Base-by-base conservation (phyloP, 345 rosid species). In the Anacardium occidentale region DNA sequence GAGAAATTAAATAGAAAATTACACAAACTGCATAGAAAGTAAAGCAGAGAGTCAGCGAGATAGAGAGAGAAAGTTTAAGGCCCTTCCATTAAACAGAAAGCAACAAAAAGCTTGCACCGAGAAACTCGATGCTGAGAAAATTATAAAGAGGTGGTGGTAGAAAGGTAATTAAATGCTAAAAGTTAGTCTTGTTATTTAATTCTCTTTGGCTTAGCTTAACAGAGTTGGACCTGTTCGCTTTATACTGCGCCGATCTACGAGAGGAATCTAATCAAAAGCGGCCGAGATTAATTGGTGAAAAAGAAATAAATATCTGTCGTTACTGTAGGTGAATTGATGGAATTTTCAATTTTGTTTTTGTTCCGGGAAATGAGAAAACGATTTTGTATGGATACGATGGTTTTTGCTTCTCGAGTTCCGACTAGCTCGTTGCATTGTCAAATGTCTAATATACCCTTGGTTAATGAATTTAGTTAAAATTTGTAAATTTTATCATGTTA, bases 61-160 rank as follows among this genome's bases (percentile, higher is more conserved):
- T 13, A 34, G 68, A 54, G 67, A 13, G 74, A 25, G 64, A 12
- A 55, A 60, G 75, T 32, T 81, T 75, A 88, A 78, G 91, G 85
- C 29, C 85, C 88, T 76, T 86, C 90, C 91, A 87, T 85, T 79
- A 81, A 84, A 70, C 86, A 77, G 81, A 80, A 86, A 81, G 79
- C 90, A 86, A 84, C 83, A 70, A 83, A n/a, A 82, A 75, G 80
- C 84, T 77, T 66, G 75, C 82, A 70, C 59, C 63, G 76, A 70
- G 80, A 65, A 74, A 63, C 74, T 67, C 62, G 74, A 64, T 76
- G 71, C 63, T 44, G 58, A 42, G 32, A 6, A 52, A 71, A 72
- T 40, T 20, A 34, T 66, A 45, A 64, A 10, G 51, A 26, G n/a
- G 17, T 4, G 68, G 65, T 69, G 83, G 84, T 66, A 76, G 58